These are phyloP conservation scores for Aureobasidium sp. DNA, from an alignment of 2,329 filamentous ascomycete genomes.

Conservation along the genomic window DNA sequence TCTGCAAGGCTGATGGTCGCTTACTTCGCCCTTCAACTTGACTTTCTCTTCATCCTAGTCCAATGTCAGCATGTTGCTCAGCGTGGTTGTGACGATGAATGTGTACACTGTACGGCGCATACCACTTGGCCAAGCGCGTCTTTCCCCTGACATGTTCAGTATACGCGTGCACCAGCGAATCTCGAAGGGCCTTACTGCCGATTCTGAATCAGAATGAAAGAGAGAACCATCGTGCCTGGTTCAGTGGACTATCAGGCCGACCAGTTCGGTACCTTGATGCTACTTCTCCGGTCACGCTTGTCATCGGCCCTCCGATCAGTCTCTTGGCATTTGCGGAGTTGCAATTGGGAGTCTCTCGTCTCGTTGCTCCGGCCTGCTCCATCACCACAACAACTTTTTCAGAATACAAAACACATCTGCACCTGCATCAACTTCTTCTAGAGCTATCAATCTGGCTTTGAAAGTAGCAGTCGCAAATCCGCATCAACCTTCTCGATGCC, in stretches of 20 bases:
- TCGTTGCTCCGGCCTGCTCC: no score
- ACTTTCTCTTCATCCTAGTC: conserved; percentile 89
- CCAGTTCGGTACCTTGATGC: neutral
- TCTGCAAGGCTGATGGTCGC: conserved; percentile 23
- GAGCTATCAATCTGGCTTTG: no score
- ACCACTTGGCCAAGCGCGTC: conserved; percentile 97
- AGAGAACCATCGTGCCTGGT: conserved; percentile 55
- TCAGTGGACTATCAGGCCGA: conserved; percentile 4
- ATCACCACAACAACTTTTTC: no score
- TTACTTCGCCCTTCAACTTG: conserved; percentile 93
- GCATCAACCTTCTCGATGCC: no score
- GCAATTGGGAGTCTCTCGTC: neutral
- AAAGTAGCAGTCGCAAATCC: no score
- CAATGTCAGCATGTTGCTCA: neutral
- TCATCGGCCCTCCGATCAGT: neutral
- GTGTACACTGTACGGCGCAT: conserved; percentile 80
- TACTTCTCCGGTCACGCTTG: neutral
- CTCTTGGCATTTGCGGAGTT: conserved; percentile 15
- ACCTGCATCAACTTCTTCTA: no score
- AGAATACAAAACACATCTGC: no score
- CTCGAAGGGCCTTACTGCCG: conserved; percentile 55
- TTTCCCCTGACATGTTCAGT: conserved; percentile 63
- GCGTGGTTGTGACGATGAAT: neutral
- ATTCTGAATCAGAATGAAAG: conserved; percentile 86
- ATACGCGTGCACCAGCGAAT: neutral